Evolutionary conservation across 768 basidiomycete species (phyloP), one percentile per base, ranked within the genome.

Genomic region (Panaeolus cyanescens): DNA sequence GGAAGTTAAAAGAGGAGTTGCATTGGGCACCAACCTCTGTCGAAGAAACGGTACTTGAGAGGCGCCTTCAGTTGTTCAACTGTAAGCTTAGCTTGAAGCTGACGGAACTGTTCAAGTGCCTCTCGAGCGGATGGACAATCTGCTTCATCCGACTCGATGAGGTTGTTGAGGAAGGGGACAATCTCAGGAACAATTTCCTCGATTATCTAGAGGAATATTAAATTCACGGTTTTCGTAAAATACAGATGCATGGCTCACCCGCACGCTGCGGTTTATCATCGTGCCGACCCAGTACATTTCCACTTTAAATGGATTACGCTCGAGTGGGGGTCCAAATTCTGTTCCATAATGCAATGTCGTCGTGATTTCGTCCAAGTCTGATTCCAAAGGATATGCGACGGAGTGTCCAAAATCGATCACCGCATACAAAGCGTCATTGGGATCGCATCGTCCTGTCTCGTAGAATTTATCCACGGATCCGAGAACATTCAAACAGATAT

Each of bases 351-450:
- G 32, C 22, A 58, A 32, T 17, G 37, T 30, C 15, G 40, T 9
- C 36, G 56, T 19, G 7, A 13, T 19, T 6, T 60, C 56, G 4
- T 57, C 54, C n/a, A 64, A 17, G 19, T 54, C 19, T 17, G 59
- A 17, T 32, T 64, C 57, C 25, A 4, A 7, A 6, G 67, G 65
- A 55, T 66, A 63, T 6, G 36, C 60, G 1, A 56, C 22, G 15
- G 63, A 66, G 6, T 57, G 15, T 17, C 62, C 67, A 31, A 66
- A 68, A 53, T 68, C 67, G 32, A 61, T 53, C 17, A 59, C 55
- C 4, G 59, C 63, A 39, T 64, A 68, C 31, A 34, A 12, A 7
- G 60, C 56, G 4, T 54, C 39, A 2, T 17, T 39, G 2, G 50
- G 53, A 10, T 45, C n/a, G 8, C 61, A 56, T 3, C 60, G 15